These are phyloP conservation scores for Claviceps sp. DNA, from an alignment of 2,329 filamentous ascomycete species.

Conservation along the genomic window DNA sequence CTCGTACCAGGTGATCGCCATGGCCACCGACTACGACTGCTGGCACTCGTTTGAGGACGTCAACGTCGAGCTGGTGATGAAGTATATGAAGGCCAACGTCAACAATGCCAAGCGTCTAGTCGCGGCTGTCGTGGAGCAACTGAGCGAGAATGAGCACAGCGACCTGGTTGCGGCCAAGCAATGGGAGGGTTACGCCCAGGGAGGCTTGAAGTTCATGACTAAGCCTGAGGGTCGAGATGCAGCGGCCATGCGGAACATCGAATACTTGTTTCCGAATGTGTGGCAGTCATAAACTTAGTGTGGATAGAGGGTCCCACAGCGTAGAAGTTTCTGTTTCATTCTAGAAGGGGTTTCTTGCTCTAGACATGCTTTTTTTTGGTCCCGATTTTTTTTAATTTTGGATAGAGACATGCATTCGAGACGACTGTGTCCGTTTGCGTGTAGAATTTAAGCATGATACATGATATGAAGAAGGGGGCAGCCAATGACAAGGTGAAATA, in stretches of 20 bases:
- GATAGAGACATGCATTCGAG: no score
- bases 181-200: slow-evolving; percentile 61
- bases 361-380: neutral
- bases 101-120: slow-evolving; percentile 79
- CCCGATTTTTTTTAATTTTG: no score
- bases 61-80: slow-evolving; percentile 93
- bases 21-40: slow-evolving; percentile 99
- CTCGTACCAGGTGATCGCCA: slow-evolving; percentile 96
- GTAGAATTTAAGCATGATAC: no score
- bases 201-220: slow-evolving; percentile 71
- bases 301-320: neutral
- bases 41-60: slow-evolving; percentile 79
- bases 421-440: no score
- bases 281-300: slow-evolving; percentile 29
- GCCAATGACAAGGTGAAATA: neutral
- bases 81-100: slow-evolving; percentile 87
- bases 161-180: slow-evolving; percentile 72
- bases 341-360: neutral
- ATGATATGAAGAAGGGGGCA: neutral
- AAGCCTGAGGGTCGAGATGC: slow-evolving; percentile 59
- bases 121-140: slow-evolving; percentile 73
- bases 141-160: slow-evolving; percentile 62
- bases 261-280: slow-evolving; percentile 81
- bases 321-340: neutral
- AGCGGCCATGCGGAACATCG: slow-evolving; percentile 65